These are phyloP conservation scores for Colletotrichum acutatum DNA, from an alignment of 2,329 filamentous ascomycete genomes.

Conservation along the genomic window DNA sequence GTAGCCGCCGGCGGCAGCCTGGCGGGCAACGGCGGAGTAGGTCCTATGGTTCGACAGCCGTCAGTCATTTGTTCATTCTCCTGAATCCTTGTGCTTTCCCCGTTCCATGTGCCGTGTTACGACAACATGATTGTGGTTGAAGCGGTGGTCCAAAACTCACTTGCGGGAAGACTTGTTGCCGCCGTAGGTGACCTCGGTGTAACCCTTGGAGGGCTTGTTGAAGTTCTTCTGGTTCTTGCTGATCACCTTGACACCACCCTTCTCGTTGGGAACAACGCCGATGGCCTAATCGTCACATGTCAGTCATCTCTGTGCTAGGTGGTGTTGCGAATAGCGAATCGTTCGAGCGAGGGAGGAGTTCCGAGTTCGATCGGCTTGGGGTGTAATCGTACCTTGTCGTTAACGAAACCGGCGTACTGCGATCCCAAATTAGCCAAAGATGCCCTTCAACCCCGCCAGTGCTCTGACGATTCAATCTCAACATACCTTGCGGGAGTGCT, in stretches of 20 bases:
- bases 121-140: background rate
- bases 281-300: slow-evolving; percentile 71
- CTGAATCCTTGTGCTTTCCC: too few relatives aligned
- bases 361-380: background rate
- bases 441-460: background rate
- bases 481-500: slow-evolving; percentile 87
- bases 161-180: slow-evolving; percentile 78
- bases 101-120: background rate
- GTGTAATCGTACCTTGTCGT: slow-evolving; percentile 79
- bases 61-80: background rate
- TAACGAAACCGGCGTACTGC: slow-evolving; percentile 91
- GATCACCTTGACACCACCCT: slow-evolving; percentile 82
- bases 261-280: slow-evolving; percentile 79
- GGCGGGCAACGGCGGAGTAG: slow-evolving; percentile 88
- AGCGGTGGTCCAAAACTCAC: slow-evolving; percentile 61
- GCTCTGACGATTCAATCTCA: background rate
- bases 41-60: slow-evolving; percentile 64
- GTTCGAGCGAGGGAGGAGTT: slow-evolving; percentile 7
- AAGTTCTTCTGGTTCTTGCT: slow-evolving; percentile 83
- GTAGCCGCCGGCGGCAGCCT: slow-evolving; percentile 87
- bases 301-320: slow-evolving; percentile 19
- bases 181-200: slow-evolving; percentile 75
- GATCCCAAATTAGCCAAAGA: slow-evolving; percentile 47
- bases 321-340: slow-evolving; percentile 21
- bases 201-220: slow-evolving; percentile 78